These are phyloP conservation scores for Botryosphaeria dothidea DNA, from an alignment of 2,329 filamentous ascomycete genomes.

Conservation along the genomic window DNA sequence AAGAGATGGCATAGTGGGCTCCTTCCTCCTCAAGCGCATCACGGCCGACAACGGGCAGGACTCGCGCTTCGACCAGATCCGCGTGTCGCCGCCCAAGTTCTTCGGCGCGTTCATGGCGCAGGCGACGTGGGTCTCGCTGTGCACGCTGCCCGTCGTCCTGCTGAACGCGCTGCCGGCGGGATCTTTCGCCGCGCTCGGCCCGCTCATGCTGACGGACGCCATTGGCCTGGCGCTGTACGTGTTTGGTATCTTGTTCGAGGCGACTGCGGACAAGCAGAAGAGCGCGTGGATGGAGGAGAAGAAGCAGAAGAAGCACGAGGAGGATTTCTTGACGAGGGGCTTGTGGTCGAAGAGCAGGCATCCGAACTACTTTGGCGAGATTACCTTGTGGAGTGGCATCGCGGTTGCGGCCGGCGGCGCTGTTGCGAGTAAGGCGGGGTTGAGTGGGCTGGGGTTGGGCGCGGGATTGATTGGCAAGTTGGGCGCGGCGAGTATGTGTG, in stretches of 20 bases:
- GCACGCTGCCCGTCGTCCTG: slow-evolving; percentile 64
- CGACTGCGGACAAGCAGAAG: slow-evolving; percentile 66
- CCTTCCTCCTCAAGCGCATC: slow-evolving; percentile 65
- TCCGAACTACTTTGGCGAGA: slow-evolving; percentile 74
- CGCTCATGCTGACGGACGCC: slow-evolving; percentile 54
- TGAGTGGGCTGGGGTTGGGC: slow-evolving; percentile 58
- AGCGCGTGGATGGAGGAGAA: slow-evolving; percentile 61
- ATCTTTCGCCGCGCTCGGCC: slow-evolving; percentile 49
- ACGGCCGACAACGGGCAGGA: slow-evolving; percentile 58
- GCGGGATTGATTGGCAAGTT: slow-evolving; percentile 45
- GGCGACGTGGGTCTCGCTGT: slow-evolving; percentile 68
- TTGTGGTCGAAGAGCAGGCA: slow-evolving; percentile 63
- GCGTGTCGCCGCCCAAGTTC: slow-evolving; percentile 55
- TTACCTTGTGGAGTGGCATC: slow-evolving; percentile 68
- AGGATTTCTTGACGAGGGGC: slow-evolving; percentile 65
- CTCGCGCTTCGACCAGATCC: slow-evolving; percentile 58
- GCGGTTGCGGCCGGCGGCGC: slow-evolving; percentile 60
- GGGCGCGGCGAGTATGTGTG: slow-evolving; percentile 53
- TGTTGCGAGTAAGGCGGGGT: slow-evolving; percentile 56
- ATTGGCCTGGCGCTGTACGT: slow-evolving; percentile 60
- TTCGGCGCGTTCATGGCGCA: slow-evolving; percentile 60
- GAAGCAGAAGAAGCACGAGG: slow-evolving; percentile 65
- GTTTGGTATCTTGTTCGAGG: slow-evolving; percentile 62
- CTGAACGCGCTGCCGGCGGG: slow-evolving; percentile 62
- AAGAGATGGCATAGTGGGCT: slow-evolving; percentile 52